Percentiles rank a stretch among this genome's conserved stretches.
Evolutionary conservation across 2,329 filamentous ascomycete species (phyloP).

Genomic region (Clonostachys solani): DNA sequence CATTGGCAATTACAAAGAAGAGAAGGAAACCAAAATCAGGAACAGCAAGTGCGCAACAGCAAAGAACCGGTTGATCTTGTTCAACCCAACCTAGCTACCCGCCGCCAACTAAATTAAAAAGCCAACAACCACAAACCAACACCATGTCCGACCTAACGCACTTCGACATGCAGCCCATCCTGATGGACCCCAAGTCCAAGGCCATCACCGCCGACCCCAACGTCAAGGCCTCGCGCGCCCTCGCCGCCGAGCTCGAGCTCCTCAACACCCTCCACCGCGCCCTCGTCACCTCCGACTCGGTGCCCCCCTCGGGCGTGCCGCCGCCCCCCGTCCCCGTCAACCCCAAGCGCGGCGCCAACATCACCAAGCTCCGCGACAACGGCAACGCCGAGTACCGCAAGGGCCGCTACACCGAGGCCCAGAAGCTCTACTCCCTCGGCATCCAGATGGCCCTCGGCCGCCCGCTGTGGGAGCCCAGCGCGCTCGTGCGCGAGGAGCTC

Average conservation of each 20-base stretch:
- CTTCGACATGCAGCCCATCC: conserved; percentile 79
- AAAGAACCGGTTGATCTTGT: neutral
- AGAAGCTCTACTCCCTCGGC: conserved; percentile 79
- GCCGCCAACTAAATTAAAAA: neutral
- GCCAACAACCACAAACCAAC: conserved; percentile 1
- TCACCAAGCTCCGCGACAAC: conserved; percentile 85
- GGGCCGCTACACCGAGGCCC: conserved; percentile 67
- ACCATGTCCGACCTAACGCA: conserved; percentile 59
- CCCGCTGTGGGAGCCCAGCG: conserved; percentile 83
- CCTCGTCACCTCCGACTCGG: conserved; percentile 52
- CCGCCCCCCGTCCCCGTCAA: conserved; percentile 88
- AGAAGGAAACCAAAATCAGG: too few relatives aligned
- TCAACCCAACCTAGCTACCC: neutral
- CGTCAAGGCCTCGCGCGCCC: conserved; percentile 38
- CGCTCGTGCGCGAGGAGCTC: conserved; percentile 81
- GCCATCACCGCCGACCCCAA: conserved; percentile 73
- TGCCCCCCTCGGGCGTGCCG: conserved; percentile 61
- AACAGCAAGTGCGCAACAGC: too few relatives aligned
- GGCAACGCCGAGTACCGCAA: conserved; percentile 84
- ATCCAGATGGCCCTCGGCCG: conserved; percentile 82
- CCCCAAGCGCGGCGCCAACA: conserved; percentile 83
- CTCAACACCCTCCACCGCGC: conserved; percentile 77
- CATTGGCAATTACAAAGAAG: too few relatives aligned
- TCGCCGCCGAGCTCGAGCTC: conserved; percentile 61
- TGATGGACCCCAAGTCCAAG: conserved; percentile 80